A percentile compares a stretch with the other conserved stretches of the same genome.
Evolutionary conservation across 768 basidiomycete genomes (phyloP).

Genomic region (Leccinum olivaceopallidum): DNA sequence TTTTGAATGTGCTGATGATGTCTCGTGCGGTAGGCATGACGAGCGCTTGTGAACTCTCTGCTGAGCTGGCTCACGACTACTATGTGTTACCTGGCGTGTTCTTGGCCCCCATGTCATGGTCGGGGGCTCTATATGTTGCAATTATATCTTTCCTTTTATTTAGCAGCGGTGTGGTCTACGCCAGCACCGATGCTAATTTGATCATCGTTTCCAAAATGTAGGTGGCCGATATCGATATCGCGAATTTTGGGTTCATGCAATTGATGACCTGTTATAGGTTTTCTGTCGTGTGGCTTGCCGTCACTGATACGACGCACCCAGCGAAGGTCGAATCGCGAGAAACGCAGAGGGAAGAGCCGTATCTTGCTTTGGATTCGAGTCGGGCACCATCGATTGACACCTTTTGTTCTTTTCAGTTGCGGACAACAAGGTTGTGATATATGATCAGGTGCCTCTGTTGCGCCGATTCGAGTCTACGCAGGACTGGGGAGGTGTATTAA

Average conservation of each 20-base stretch:
- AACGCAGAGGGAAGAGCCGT: constrained; percentile 27
- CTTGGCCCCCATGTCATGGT: constrained; percentile 46
- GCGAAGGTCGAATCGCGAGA: too few species aligned
- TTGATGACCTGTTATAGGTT: constrained; percentile 42
- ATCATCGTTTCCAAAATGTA: constrained; percentile 60
- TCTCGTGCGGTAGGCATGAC: constrained; percentile 45
- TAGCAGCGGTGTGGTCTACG: constrained; percentile 51
- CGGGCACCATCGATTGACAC: neutral
- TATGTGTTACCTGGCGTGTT: constrained; percentile 58
- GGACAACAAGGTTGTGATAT: constrained; percentile 55
- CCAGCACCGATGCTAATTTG: constrained; percentile 53
- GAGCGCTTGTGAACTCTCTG: constrained; percentile 57
- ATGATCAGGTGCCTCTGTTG: constrained; percentile 56
- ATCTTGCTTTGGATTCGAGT: neutral
- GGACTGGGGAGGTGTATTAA: constrained; percentile 45
- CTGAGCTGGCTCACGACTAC: constrained; percentile 58
- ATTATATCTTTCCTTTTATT: constrained; percentile 51
- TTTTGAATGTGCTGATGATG: constrained; percentile 5
- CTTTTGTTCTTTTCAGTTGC: constrained; percentile 37
- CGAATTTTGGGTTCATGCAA: neutral
- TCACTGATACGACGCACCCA: constrained; percentile 19
- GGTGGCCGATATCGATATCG: constrained; percentile 9
- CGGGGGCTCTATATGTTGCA: constrained; percentile 53
- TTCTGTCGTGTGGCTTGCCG: constrained; percentile 63
- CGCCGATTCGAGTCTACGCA: constrained; percentile 41